Percentiles rank a stretch among this genome's conserved stretches.
These are phyloP conservation scores for Stachybotrys elegans DNA, from an alignment of 2,329 filamentous ascomycete species.

Conservation along the genomic window DNA sequence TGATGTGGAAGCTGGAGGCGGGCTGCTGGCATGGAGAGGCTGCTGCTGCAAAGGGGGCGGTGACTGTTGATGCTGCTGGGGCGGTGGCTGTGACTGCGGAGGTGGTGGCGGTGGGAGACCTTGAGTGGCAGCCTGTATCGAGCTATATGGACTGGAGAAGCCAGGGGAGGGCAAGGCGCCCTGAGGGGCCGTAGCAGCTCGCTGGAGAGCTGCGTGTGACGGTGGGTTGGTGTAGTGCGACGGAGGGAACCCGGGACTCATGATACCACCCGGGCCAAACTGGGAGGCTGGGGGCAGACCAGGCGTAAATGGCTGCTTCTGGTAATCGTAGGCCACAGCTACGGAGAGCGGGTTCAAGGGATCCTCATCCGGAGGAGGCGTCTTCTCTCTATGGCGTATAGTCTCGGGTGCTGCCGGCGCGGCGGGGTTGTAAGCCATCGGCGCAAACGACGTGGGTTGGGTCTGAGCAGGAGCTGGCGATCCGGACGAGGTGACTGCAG, in stretches of 20 bases:
- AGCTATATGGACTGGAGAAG: conserved; percentile 38
- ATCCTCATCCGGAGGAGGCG: conserved; percentile 66
- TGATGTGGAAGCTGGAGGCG: conserved; percentile 30
- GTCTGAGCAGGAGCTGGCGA: conserved; percentile 26
- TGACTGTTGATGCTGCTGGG: conserved; percentile 20
- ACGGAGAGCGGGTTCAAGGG: conserved; percentile 53
- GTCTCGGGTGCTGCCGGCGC: conserved; percentile 70
- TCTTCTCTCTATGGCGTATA: conserved; percentile 71
- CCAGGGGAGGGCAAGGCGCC: conserved; percentile 32
- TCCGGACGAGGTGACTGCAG: conserved; percentile 14
- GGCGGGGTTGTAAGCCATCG: conserved; percentile 74
- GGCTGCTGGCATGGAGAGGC: neutral
- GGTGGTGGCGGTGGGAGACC: conserved; percentile 39
- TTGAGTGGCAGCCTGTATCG: no score
- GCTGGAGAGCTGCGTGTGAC: conserved; percentile 40
- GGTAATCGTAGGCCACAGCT: conserved; percentile 52
- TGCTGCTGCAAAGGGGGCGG: conserved; percentile 23
- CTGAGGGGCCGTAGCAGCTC: conserved; percentile 46
- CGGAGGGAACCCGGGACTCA: conserved; percentile 31
- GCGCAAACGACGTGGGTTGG: conserved; percentile 44
- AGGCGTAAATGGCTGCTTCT: conserved; percentile 46
- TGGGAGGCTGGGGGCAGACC: conserved; percentile 44
- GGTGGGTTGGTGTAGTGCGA: conserved; percentile 31
- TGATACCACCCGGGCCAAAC: conserved; percentile 36
- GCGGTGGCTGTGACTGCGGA: conserved; percentile 19